Percentiles rank a stretch among this genome's conserved stretches.
phyloP scores from a whole-genome alignment of 495 filamentous ascomycete genomes.

The Tuber indicum region DNA sequence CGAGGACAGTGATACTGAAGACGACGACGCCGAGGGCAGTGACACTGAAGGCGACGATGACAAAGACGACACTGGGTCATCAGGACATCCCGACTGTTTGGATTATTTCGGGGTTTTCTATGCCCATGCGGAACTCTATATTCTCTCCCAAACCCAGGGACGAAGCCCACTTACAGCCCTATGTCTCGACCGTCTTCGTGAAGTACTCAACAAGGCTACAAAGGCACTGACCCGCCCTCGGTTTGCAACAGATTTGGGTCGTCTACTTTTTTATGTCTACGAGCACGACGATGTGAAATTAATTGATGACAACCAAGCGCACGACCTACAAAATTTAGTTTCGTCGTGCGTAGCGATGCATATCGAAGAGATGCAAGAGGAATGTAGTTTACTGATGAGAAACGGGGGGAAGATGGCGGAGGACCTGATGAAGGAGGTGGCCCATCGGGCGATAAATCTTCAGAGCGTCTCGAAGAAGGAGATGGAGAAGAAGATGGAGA shows the following conservation, averaged over 20 bases:
- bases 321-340: neutral
- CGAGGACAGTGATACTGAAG: too few species aligned
- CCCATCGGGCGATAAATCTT: neutral
- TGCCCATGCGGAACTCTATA: neutral
- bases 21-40: neutral
- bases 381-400: neutral
- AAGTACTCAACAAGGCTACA: neutral
- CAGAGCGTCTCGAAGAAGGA: neutral
- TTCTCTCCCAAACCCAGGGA: neutral
- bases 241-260: neutral
- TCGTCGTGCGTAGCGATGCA: neutral
- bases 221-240: neutral
- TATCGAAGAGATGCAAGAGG: neutral
- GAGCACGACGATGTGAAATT: neutral
- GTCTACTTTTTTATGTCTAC: neutral
- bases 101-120: neutral
- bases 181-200: neutral
- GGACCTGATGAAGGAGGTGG: conserved; percentile 1
- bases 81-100: neutral
- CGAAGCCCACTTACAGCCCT: neutral
- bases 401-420: neutral
- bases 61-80: neutral
- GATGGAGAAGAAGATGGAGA: too few species aligned
- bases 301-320: neutral
- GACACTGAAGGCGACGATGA: neutral